phyloP scores from a whole-genome alignment of 2,329 filamentous ascomycete species.

The Fulvia fulva region DNA sequence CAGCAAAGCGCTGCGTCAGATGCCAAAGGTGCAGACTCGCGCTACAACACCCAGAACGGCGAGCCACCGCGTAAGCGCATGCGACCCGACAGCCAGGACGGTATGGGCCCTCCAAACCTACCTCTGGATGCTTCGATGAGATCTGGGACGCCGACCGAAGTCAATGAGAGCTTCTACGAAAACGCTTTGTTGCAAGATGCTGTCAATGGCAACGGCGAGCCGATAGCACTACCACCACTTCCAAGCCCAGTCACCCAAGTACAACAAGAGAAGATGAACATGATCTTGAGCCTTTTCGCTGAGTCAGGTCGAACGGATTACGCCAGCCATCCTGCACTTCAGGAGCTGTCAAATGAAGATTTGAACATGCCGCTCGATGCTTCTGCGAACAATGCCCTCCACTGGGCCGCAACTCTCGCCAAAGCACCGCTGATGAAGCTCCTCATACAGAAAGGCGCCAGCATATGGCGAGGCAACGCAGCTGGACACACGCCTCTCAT shows the following conservation, averaged over 20 bases:
- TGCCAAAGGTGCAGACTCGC: slow-evolving; percentile 55
- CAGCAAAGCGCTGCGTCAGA: slow-evolving; percentile 66
- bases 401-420: slow-evolving; percentile 93
- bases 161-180: slow-evolving; percentile 74
- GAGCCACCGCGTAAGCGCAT: slow-evolving; percentile 81
- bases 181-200: slow-evolving; percentile 33
- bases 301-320: slow-evolving; percentile 63
- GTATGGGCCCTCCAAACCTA: slow-evolving; percentile 29
- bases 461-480: slow-evolving; percentile 80
- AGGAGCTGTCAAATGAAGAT: slow-evolving; percentile 70
- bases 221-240: slow-evolving; percentile 62
- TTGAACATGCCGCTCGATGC: slow-evolving; percentile 90
- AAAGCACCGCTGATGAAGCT: slow-evolving; percentile 77
- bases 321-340: slow-evolving; percentile 71
- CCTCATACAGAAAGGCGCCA: slow-evolving; percentile 79
- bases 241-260: slow-evolving; percentile 57
- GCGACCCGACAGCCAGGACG: slow-evolving; percentile 43
- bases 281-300: slow-evolving; percentile 71
- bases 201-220: slow-evolving; percentile 49
- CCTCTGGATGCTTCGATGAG: slow-evolving; percentile 55
- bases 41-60: slow-evolving; percentile 59
- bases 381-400: slow-evolving; percentile 82
- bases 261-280: slow-evolving; percentile 73
- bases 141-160: slow-evolving; percentile 68
- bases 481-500: slow-evolving; percentile 90